Evolutionary conservation across 257 asterid genomes (phyloP).

Genomic region (Cinchona pubescens): DNA sequence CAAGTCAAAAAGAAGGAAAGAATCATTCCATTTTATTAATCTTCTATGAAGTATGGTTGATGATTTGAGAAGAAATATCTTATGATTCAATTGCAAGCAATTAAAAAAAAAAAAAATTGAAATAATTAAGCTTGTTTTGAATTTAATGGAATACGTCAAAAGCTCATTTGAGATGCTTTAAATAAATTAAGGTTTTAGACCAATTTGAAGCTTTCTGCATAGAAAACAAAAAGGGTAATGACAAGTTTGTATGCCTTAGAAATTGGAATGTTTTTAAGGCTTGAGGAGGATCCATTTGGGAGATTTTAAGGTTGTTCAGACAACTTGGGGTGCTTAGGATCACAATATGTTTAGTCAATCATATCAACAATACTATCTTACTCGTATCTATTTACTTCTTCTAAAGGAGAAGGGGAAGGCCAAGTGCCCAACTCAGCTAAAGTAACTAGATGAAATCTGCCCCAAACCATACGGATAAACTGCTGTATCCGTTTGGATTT

Average conservation of each 20-base stretch:
- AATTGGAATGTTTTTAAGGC: not conserved
- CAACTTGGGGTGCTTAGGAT: not conserved
- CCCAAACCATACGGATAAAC: too few relatives aligned
- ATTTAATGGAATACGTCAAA: not conserved
- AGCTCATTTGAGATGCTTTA: not conserved
- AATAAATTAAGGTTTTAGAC: not conserved
- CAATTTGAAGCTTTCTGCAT: not conserved
- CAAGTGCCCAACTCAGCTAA: too few relatives aligned
- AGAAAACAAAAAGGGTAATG: not conserved
- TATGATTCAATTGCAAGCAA: not conserved
- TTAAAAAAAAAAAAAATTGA: not conserved
- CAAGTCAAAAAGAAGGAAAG: too few relatives aligned
- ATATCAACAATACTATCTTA: too few relatives aligned
- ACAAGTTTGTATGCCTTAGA: not conserved
- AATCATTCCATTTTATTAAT: too few relatives aligned
- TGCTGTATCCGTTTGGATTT: too few relatives aligned
- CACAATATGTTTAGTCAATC: too few relatives aligned
- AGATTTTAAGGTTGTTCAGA: not conserved
- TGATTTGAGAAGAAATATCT: not conserved
- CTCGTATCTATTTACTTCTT: too few relatives aligned
- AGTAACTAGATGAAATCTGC: too few relatives aligned
- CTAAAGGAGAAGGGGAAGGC: too few relatives aligned
- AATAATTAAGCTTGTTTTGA: not conserved
- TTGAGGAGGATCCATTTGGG: not conserved
- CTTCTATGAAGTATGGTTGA: not conserved